These are phyloP conservation scores for Nepenthes mirabilis DNA, from an alignment of 148 eudicot genomes.

Conservation along the genomic window DNA sequence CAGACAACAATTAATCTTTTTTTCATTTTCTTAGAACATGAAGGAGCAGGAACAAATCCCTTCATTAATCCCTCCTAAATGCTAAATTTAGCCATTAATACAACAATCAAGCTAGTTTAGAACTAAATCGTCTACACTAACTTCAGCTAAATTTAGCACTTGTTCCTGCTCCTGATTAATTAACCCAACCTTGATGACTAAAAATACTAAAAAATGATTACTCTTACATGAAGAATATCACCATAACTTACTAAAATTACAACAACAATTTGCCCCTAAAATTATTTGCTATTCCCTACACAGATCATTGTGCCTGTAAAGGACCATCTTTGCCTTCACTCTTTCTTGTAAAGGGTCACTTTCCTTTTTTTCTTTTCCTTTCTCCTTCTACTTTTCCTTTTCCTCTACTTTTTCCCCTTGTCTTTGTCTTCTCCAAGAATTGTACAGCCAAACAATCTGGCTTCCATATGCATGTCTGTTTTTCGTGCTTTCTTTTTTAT, in stretches of 20 bases:
- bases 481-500: too few relatives aligned
- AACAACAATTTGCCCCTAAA: too few relatives aligned
- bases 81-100: constrained; percentile 15
- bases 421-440: too few relatives aligned
- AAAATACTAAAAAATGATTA: too few relatives aligned
- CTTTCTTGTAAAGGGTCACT: constrained; percentile 13
- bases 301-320: constrained; percentile 10
- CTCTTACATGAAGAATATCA: too few relatives aligned
- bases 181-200: too few relatives aligned
- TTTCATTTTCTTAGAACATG: too few relatives aligned
- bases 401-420: too few relatives aligned
- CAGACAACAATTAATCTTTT: background rate
- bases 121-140: constrained; percentile 6
- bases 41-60: constrained; percentile 43
- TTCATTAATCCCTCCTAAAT: background rate
- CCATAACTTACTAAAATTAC: too few relatives aligned
- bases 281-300: too few relatives aligned
- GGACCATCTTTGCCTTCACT: constrained; percentile 10
- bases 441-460: too few relatives aligned
- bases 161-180: constrained; percentile 40
- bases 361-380: constrained; percentile 3
- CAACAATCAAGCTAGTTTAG: constrained; percentile 5
- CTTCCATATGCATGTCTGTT: too few relatives aligned
- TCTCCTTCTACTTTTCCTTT: background rate
- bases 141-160: constrained; percentile 45